Base-by-base conservation (phyloP, 225 moss, liverwort and hornwort species). In the Physcomitrium patens region DNA sequence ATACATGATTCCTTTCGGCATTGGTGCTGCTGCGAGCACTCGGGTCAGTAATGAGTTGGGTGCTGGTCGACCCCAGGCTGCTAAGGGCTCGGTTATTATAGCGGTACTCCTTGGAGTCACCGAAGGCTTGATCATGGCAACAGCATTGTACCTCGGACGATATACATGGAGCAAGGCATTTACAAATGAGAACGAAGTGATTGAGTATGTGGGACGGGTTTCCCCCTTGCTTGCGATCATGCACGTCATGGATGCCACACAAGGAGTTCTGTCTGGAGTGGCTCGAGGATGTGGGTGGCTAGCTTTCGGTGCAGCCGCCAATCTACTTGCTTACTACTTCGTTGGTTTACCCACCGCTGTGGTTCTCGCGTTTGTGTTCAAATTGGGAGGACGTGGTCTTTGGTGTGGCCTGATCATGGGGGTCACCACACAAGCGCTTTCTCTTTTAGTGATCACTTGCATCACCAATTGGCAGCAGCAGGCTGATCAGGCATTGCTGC, bases 381-480 rank as follows among this genome's bases (percentile, higher is more conserved):
- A 82, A 10, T 42, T 71, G 18, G 63, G 71, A 16, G 82, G 77
- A 52, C 54, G 83, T 81, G 89, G 89, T 23, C 71, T 89, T 18
- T 89, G 89, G 86, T 4, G 4, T 4, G 31, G 31, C 31, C 31
- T 77, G 73, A 23, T 88, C 24, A 15, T 74, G 77, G 94, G 90
- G 62, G 7, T 82, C 5, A 10, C 48, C 12, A 62, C 85, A 8
- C 90, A 94, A 72, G 46, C 84, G 2, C 28, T 51, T 8, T 12
- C 60, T 28, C 91, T 95, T 0, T 27, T 62, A 3, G 12, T 60
- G 24, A 70, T 91, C 47, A 79, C 86, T 0, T 16, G 73, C 22
- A 67, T 43, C 74, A 83, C 88, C 12, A 78, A 91, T 22, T 94
- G 91, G 93, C 87, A 90, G 43, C 79, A 79, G 63, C 84, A 91